Base-by-base conservation (phyloP, 1,139 yeast species). In the Debaryomycetaceae sp. region DNA sequence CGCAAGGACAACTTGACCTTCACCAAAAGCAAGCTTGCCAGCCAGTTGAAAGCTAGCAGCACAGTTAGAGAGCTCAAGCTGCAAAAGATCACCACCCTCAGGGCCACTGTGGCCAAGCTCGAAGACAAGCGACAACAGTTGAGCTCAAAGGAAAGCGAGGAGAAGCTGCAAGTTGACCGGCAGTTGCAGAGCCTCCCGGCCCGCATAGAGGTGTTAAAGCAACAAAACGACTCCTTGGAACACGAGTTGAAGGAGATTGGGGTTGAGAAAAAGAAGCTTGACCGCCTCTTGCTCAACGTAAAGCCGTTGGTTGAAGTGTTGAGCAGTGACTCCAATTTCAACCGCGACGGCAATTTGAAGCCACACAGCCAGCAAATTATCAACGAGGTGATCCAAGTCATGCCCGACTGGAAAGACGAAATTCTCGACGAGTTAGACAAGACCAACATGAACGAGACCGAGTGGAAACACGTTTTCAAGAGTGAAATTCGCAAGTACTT, bases 351-450 rank as follows among this genome's bases (percentile, higher is more conserved):
- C 9, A 41, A 53, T 1, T 43, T 65, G 14, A 53, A 56, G 22
- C 46, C 44, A 18, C 46, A 44, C 16, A 58, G 61, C 2, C 38
- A 49, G 18, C 65, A 58, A 11, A 40, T 54, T 4, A 38, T 65
- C 13, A 38, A 44, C 13, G 48, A 50, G 27, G 44, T 65, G 3
- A 49, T 48, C 29, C 42, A 42, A 22, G 34, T 58, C 6, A 45
- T 44, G 27, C 71, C 71, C 3, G 48, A 51, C 3, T 66, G 72
- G 73, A 52, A 52, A 27, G 45, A 42, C 10, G 65, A 61, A 13
- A 47, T 65, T n/a, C 40, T 45, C 37, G 48, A 45, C 5, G 70
- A 63, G 32, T 40, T 60, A 13, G 53, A 48, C 17, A 44, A 45
- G 18, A 48, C 54, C 32, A 51, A 51, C 22, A 56, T 53, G 20